Base-by-base conservation (phyloP, 495 filamentous ascomycete species). In the Aspergillus wentii region DNA sequence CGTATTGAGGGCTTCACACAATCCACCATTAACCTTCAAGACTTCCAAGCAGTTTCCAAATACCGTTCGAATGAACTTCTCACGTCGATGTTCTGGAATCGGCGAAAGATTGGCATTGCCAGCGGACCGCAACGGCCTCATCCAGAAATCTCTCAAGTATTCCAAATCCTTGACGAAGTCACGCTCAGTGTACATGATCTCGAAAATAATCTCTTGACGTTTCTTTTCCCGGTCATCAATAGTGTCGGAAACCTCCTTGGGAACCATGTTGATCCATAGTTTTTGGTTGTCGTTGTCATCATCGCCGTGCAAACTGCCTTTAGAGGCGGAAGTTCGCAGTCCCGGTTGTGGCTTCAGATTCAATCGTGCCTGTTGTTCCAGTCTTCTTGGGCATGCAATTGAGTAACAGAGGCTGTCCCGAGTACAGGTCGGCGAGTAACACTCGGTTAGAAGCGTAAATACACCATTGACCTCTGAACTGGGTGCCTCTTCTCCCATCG, bases 81-180 rank as follows among this genome's bases (percentile, higher is more conserved):
- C 94, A 36, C 88, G 78, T 28, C 88, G 78, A 44, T 86, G 78
- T 49, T 91, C 82, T 4, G 94, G 91, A 38, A 99, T 91, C 3
- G 88, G 88, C 6, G 91, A 96, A 17, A 72, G 71, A 26, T 72
- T 81, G 13, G 76, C 72, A 13, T 75, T 74, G 38, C 75, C 78
- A 6, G 68, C 71, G 17, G 78, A 78, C 35, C 88, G 82, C 36
- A 99, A 62, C 3, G 94, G 94, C 46, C 88, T 79, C 71, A 97
- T 95, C 94, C 94, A 99, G 76, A 97, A 97, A 66, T 99, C 94
- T 41, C 91, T 80, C 19, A 99, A 65, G 54, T 99, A 99, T 57
- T 99, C 94, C 48, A 99, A 71, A 56, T 99, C 94, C 69, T 99
- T 99, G 57, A 99, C 94, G 49, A 99, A 99, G 62, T 99, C 94